Evolutionary conservation across 2,329 filamentous ascomycete genomes (phyloP), one percentile per base, ranked within the genome.

Genomic region (Hymenoscyphus fraxineus): DNA sequence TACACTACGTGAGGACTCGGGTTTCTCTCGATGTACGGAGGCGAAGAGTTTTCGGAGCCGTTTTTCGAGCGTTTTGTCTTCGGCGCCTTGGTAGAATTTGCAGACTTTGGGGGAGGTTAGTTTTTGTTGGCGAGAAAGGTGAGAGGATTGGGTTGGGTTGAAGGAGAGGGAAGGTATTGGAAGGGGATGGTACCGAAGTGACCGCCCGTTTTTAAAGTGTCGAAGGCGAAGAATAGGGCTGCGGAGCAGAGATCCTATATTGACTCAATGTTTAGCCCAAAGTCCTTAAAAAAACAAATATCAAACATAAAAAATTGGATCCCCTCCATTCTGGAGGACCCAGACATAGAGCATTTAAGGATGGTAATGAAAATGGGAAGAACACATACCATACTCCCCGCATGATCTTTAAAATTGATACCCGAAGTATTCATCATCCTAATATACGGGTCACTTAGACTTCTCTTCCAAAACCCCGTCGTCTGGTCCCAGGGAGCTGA

Each of bases 391-490:
- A 99, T 98, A 79, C 93, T 97, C 38, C 92, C 91, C 10, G 88
- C 89, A 78, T 99, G 95, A 78, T 99, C 95, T 69, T 88, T 87
- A 75, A 96, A 95, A 22, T 79, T 79, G 73, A 92, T 90, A 64
- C 95, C 95, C 79, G 91, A 97, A 72, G 94, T 97, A 79, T 99
- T 99, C 93, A 97, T 97, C 89, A 99, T 90, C 95, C 95, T 99
- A 84, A 80, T 78, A 87, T 96, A 95, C 69, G 93, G 92, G 86
- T 95, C 90, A 94, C 89, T 96, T 86, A 97, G 85, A 82, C 88
- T 96, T 81, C 87, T 92, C 81, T 90, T 89, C 81, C 86, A 89
- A 81, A 91, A 93, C 74, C 89, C 89, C 74, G 83, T 83, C 61
- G 85, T 90, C 81, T 91, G 90, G 73, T 87, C 83, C 93, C 93